phyloP scores from a whole-genome alignment of 108 stramenopile genomes.

The Aurantiochytrium sp. region DNA sequence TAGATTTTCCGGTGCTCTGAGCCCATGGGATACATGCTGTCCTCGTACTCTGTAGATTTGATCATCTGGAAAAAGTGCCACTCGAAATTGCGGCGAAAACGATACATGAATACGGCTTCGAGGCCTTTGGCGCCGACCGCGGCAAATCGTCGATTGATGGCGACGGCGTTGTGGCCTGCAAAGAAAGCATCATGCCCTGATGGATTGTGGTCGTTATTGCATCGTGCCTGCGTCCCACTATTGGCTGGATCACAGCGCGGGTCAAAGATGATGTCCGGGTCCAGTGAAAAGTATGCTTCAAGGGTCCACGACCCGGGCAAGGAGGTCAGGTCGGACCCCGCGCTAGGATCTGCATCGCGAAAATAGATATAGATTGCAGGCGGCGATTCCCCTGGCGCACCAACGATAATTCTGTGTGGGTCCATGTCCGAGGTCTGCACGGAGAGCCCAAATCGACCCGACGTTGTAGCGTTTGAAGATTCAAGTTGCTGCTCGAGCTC shows the following conservation, averaged over 20 bases:
- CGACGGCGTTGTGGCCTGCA: conserved; percentile 23
- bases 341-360: not conserved
- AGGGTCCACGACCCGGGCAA: not conserved
- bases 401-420: not conserved
- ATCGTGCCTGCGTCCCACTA: not conserved
- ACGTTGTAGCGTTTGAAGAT: not conserved
- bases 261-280: not conserved
- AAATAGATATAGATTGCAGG: not conserved
- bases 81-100: not conserved
- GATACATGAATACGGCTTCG: conserved; percentile 45
- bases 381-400: not conserved
- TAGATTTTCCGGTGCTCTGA: not conserved
- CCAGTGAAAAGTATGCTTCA: not conserved
- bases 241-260: not conserved
- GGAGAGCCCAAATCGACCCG: not conserved
- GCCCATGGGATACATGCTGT: conserved; percentile 44
- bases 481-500: not conserved
- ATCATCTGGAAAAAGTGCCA: conserved; percentile 1
- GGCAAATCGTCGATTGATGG: conserved; percentile 41
- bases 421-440: not conserved
- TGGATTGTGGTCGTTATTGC: not conserved
- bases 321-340: not conserved
- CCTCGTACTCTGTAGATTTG: conserved; percentile 49
- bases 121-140: conserved; percentile 46
- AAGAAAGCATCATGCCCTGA: not conserved